Base-by-base conservation (phyloP, 768 basidiomycete genomes). In the Leccinum aurantiacum region DNA sequence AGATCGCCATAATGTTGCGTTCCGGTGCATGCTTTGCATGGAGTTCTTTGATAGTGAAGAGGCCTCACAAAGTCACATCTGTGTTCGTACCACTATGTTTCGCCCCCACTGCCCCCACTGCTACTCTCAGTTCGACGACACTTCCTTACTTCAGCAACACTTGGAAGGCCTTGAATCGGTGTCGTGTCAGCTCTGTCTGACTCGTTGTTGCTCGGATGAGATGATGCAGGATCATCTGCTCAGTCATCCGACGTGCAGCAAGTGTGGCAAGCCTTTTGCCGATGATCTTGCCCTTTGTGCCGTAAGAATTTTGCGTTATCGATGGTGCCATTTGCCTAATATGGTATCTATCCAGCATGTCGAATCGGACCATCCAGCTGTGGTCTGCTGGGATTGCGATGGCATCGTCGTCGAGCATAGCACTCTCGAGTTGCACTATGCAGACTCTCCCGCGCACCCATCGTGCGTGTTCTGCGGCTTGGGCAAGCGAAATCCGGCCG, bases 361-460 rank as follows among this genome's bases (percentile, higher is more conserved):
- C 29, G 67, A 64, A 9, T 58, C 56, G 1, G 65, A 63, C 27
- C 71, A 71, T 41, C 65, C 65, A 1, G 61, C 58, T 13, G 63
- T 73, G 15, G 69, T 71, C 38, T 73, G 71, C 58, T 72, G 71
- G 71, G 71, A 73, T 25, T 72, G 71, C 33, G 67, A 63, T 37
- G 71, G 71, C 5, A 48, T 61, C 1, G 64, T 72, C 5, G 53
- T 72, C 13, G 71, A 69, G 9, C 63, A 51, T 14, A 53, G 37
- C 19, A 57, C 37, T 55, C 63, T 71, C 37, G 66, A 63, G 15
- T 55, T 47, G 25, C 71, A 71, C 48, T 72, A 70, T 13, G 46
- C 64, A 17, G 69, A 67, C 4, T 69, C 63, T 24, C 14, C 65
- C 17, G 54, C 54, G 14, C 71, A 71, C 14, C 67, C 67, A 14